These are phyloP conservation scores for Raphanus sativus DNA, from an alignment of 345 rosid genomes.

Conservation along the genomic window DNA sequence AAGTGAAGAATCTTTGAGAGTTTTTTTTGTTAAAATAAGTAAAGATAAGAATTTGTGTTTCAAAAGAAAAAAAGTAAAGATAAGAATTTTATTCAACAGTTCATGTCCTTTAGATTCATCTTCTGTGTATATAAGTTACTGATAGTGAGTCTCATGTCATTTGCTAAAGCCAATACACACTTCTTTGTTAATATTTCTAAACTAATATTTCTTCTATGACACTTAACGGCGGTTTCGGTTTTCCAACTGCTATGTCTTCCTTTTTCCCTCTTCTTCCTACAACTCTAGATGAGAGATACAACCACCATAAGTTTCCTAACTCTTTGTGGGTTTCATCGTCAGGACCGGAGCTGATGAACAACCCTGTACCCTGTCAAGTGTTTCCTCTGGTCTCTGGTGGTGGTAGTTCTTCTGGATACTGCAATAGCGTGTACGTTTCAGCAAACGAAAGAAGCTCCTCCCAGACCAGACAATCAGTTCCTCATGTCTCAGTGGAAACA, in stretches of 20 bases:
- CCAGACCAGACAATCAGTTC: conserved; percentile 44
- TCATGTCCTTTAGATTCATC: conserved; percentile 6
- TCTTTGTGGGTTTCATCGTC: conserved; percentile 48
- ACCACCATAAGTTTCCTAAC: conserved; percentile 36
- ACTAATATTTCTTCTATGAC: conserved; percentile 22
- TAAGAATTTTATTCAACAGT: not conserved
- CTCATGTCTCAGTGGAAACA: conserved; percentile 41
- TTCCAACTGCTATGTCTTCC: conserved; percentile 44
- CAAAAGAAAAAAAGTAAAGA: too few species aligned
- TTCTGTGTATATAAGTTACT: conserved; percentile 20
- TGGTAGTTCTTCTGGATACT: conserved; percentile 38
- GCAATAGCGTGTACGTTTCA: conserved; percentile 39
- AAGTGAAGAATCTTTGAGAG: conserved; percentile 21
- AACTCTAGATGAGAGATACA: conserved; percentile 39
- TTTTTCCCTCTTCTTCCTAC: conserved; percentile 43
- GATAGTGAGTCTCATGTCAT: conserved; percentile 20
- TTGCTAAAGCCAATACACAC: conserved; percentile 15
- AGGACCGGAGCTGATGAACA: conserved; percentile 50
- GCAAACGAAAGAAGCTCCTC: conserved; percentile 45
- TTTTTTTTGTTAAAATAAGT: not conserved
- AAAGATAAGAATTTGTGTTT: not conserved
- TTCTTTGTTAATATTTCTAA: conserved; percentile 2
- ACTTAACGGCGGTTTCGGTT: conserved; percentile 24
- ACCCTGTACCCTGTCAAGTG: conserved; percentile 40
- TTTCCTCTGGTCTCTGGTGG: conserved; percentile 42